Percentiles rank a stretch among this genome's conserved stretches.
phyloP scores from a whole-genome alignment of 257 asterid species.

The Catharanthus roseus region DNA sequence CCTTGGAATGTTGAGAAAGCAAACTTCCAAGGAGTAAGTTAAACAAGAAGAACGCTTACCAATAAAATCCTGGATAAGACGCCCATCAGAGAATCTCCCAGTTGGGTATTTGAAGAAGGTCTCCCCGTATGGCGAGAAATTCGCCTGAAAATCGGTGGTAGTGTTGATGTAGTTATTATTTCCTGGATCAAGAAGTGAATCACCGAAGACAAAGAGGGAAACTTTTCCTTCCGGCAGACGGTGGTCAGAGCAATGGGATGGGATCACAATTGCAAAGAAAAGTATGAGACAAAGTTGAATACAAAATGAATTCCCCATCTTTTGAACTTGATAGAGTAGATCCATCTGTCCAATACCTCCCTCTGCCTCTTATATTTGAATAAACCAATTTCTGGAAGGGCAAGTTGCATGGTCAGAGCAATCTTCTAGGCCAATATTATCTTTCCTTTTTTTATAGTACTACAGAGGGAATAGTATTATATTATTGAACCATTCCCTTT shows the following conservation, averaged over 20 bases:
- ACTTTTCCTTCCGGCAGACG: not conserved
- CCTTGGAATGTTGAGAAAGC: not conserved
- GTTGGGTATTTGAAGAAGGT: conserved; percentile 50
- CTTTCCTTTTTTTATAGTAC: too few species aligned
- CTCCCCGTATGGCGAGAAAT: conserved; percentile 58
- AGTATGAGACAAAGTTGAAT: not conserved
- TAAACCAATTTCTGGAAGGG: not conserved
- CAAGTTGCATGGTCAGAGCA: not conserved
- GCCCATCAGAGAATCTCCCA: conserved; percentile 76
- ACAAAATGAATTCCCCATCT: not conserved
- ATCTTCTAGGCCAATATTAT: too few species aligned
- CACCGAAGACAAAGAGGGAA: conserved; percentile 53
- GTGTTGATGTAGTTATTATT: conserved; percentile 74
- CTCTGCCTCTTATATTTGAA: not conserved
- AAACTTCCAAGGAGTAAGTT: too few species aligned
- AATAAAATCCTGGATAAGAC: conserved; percentile 53
- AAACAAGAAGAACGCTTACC: conserved; percentile 32
- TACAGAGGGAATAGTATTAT: not conserved
- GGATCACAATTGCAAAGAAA: not conserved
- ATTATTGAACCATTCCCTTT: too few species aligned
- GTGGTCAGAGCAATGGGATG: not conserved
- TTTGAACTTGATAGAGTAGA: too few species aligned
- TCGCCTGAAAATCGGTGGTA: conserved; percentile 49
- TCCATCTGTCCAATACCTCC: not conserved
- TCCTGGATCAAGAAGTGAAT: conserved; percentile 60